Evolutionary conservation across 495 filamentous ascomycete genomes (phyloP).

Genomic region (Xylaria longipes): DNA sequence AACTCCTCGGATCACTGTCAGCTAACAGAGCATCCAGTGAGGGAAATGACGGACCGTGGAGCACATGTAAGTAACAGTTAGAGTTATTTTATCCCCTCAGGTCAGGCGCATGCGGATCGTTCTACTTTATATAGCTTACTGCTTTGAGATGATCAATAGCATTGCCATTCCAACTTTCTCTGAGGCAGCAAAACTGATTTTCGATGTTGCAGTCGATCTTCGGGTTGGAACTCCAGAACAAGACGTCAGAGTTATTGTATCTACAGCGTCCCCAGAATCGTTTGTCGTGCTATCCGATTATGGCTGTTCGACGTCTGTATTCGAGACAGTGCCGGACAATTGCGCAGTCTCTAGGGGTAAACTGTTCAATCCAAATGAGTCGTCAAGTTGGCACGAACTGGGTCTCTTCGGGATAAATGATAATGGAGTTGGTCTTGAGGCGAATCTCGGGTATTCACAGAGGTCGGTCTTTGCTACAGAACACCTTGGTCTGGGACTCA

Average conservation of each 20-base stretch:
- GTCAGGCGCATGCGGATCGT: neutral
- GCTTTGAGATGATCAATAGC: neutral
- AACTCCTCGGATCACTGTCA: neutral
- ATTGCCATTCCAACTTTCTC: neutral
- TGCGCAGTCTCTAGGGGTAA: constrained; percentile 56
- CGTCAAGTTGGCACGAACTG: constrained; percentile 54
- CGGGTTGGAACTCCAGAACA: constrained; percentile 48
- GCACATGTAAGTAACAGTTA: constrained; percentile 19
- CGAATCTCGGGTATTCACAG: constrained; percentile 50
- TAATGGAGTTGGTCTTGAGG: constrained; percentile 48
- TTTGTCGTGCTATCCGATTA: constrained; percentile 46
- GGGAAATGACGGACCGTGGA: constrained; percentile 52
- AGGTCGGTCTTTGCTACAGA: constrained; percentile 58
- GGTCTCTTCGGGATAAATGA: constrained; percentile 46
- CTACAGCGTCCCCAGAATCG: constrained; percentile 44
- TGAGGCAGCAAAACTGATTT: neutral
- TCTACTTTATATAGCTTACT: neutral
- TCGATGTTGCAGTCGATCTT: constrained; percentile 24
- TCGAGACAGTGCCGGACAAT: constrained; percentile 40
- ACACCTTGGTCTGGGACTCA: constrained; percentile 54
- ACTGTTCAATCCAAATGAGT: constrained; percentile 55
- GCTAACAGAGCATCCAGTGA: constrained; percentile 38
- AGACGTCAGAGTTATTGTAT: constrained; percentile 44
- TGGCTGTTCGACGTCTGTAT: constrained; percentile 44
- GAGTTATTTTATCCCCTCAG: constrained; percentile 25